These are phyloP conservation scores for Cordia subcordata DNA, from an alignment of 257 asterid species.

Conservation along the genomic window DNA sequence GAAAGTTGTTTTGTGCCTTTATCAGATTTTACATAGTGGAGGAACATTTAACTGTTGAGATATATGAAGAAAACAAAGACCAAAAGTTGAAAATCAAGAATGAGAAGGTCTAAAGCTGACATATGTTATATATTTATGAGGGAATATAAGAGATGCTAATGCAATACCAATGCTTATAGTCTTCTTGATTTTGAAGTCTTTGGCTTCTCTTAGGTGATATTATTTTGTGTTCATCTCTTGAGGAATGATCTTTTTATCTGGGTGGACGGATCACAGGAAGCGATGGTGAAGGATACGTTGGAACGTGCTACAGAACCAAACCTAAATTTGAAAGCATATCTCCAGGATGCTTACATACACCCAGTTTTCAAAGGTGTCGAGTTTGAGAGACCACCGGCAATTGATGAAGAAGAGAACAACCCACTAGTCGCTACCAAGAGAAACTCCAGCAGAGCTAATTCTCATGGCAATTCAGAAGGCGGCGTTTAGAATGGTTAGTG, in stretches of 20 bases:
- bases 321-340: conserved; percentile 38
- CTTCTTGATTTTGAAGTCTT: no score
- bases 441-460: background rate
- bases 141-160: no score
- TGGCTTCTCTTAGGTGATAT: no score
- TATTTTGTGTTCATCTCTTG: no score
- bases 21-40: no score
- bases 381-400: conserved; percentile 8
- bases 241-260: background rate
- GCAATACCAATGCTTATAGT: no score
- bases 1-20: no score
- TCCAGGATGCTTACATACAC: conserved; percentile 47
- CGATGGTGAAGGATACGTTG: conserved; percentile 59
- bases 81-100: no score
- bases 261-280: conserved; percentile 33
- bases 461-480: background rate
- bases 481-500: background rate
- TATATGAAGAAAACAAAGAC: no score
- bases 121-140: no score
- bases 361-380: conserved; percentile 49
- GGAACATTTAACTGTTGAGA: no score
- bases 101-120: no score
- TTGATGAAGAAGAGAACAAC: conserved; percentile 20
- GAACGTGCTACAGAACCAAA: conserved; percentile 56
- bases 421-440: conserved; percentile 1